Evolutionary conservation across 352 stramenopile species (phyloP).

Genomic region (Pythium phragmitis): DNA sequence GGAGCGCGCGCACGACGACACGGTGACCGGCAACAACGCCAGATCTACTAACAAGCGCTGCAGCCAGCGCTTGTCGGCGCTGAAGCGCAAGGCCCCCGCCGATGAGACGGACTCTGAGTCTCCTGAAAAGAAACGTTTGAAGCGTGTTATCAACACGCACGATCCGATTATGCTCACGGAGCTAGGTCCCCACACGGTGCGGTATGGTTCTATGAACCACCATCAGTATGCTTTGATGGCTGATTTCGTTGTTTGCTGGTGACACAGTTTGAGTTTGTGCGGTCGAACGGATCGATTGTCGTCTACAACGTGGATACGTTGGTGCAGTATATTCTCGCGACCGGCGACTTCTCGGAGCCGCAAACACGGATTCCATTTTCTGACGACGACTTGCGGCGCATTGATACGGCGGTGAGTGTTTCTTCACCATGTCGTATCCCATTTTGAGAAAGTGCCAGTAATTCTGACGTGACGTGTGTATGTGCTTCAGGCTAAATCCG

Average conservation of each 20-base stretch:
- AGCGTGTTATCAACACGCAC: constrained; percentile 67
- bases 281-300: constrained; percentile 80
- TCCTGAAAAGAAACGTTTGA: constrained; percentile 48
- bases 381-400: constrained; percentile 71
- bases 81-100: constrained; percentile 55
- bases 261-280: constrained; percentile 76
- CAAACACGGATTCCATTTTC: constrained; percentile 87
- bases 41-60: constrained; percentile 35
- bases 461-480: neutral
- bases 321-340: constrained; percentile 87
- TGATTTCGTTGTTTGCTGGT: neutral
- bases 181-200: constrained; percentile 72
- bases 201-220: constrained; percentile 5
- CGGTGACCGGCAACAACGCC: constrained; percentile 1
- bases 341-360: constrained; percentile 87
- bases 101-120: constrained; percentile 16
- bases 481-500: constrained; percentile 47
- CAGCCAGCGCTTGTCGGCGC: constrained; percentile 54
- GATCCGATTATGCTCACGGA: constrained; percentile 89
- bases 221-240: constrained; percentile 16
- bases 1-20: neutral
- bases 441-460: neutral
- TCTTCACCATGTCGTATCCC: neutral
- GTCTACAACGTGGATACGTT: constrained; percentile 87
- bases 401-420: constrained; percentile 64